Base-by-base conservation (phyloP, 805 yeast species). In the Kodamaea laetipori region DNA sequence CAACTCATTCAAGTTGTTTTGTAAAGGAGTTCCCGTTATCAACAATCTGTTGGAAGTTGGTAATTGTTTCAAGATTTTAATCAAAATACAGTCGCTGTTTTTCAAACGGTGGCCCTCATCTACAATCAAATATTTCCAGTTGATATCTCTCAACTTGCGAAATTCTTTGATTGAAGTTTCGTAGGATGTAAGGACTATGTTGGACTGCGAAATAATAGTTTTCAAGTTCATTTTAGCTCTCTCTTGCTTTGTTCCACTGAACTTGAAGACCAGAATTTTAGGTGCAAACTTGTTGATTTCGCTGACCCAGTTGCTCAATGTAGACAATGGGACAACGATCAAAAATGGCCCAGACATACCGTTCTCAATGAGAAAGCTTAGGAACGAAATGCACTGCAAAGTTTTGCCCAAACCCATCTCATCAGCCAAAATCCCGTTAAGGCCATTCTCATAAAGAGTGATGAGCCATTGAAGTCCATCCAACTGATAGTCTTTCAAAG, bases 371-470 rank as follows among this genome's bases (percentile, higher is more conserved):
- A 90, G 67, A 56, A 84, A 87, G 4, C 88, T 79, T 3, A 90
- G 55, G 47, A 92, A 73, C 0, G 96, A 77, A 43, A 92, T 88
- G 33, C 94, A 84, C 61, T 94, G 96, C 6, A 92, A 63, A 0
- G 99, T 94, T 60, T 92, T 92, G 1, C 99, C 99, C 18, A 92
- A 69, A 0, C 98, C 98, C 99, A 92, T 92, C 62, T 92, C 98
- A 66, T 94, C 98, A 0, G 98, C 98, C 15, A 94, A 67, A 26
- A 94, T 90, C 2, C 98, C 99, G 61, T 92, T 92, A 21, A 92
- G 70, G 0, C 98, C 99, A 63, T 92, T 94, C 58, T 90, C 95
- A 60, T 86, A 94, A 18, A 92, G 66, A 0, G 96, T 84, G 10
- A 84, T 77, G 32, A 94, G 67, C 98, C 98, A 92, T 50, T 88